Percentiles rank a stretch among this genome's conserved stretches.
phyloP scores from a whole-genome alignment of 2,329 filamentous ascomycete species.

The Samsoniella hepiali region DNA sequence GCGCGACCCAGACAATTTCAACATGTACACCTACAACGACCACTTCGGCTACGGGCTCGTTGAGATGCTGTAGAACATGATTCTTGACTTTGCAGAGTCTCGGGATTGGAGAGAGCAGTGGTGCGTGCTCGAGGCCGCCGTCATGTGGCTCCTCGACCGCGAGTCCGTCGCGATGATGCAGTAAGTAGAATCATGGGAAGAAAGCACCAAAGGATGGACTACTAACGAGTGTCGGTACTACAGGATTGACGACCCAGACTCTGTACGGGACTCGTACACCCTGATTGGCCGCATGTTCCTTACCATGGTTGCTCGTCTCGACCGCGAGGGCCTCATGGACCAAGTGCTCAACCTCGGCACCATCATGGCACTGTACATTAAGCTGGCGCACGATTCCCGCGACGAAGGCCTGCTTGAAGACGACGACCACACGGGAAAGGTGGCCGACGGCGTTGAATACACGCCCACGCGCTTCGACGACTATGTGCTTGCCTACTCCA shows the following conservation, averaged over 20 bases:
- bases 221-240: not conserved
- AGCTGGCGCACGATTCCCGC: not conserved
- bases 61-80: not conserved
- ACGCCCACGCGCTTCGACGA: not conserved
- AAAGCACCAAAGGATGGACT: not conserved
- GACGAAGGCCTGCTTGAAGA: not conserved
- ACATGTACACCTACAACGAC: not conserved
- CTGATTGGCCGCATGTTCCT: not conserved
- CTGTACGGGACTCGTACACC: not conserved
- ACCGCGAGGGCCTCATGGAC: not conserved
- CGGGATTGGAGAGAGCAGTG: not conserved
- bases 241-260: not conserved
- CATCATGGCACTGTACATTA: not conserved
- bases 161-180: not conserved
- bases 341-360: not conserved
- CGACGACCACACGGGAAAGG: not conserved
- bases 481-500: slow-evolving; percentile 8
- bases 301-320: not conserved
- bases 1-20: not conserved
- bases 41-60: not conserved
- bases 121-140: not conserved
- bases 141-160: not conserved
- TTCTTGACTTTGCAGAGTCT: not conserved
- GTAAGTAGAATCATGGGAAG: not conserved
- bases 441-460: not conserved